Percentiles rank a stretch among this genome's conserved stretches.
Evolutionary conservation across 169 alveolate species (phyloP).

Genomic region (Eimeria zaria): DNA sequence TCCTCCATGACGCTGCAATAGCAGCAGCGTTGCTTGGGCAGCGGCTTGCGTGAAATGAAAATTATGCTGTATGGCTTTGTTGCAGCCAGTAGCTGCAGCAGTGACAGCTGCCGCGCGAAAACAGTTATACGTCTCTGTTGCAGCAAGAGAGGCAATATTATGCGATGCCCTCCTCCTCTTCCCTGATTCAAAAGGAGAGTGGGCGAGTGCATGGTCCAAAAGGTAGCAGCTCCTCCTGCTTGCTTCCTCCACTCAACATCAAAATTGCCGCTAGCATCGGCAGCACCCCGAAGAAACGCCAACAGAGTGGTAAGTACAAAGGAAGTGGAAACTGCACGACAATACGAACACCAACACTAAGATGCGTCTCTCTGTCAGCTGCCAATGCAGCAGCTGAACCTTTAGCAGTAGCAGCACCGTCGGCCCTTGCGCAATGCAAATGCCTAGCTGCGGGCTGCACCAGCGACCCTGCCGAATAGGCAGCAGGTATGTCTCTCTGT

Average conservation of each 20-base stretch:
- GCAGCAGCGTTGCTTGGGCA: not conserved
- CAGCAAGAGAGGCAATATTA: not conserved
- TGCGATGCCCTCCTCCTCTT: not conserved
- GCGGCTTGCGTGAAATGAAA: not conserved
- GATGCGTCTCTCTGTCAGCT: not conserved
- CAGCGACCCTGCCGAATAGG: not conserved
- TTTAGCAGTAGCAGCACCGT: not conserved
- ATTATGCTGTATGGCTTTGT: not conserved
- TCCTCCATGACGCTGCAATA: not conserved
- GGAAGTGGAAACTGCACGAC: not conserved
- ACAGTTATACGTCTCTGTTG: not conserved
- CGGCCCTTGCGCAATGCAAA: not conserved
- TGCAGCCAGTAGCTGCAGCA: not conserved
- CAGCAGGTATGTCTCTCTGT: not conserved
- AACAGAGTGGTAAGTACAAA: not conserved
- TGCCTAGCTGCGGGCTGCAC: not conserved
- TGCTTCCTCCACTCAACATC: not conserved
- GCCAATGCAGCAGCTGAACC: not conserved
- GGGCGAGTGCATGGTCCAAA: not conserved
- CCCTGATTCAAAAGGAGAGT: not conserved
- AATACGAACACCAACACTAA: not conserved
- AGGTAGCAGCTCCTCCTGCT: not conserved
- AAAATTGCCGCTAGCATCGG: not conserved
- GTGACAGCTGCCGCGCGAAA: constrained; percentile 5
- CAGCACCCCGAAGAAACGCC: not conserved